These are phyloP conservation scores for Kazachstania bromeliacearum DNA, from an alignment of 805 yeast genomes.

Conservation along the genomic window DNA sequence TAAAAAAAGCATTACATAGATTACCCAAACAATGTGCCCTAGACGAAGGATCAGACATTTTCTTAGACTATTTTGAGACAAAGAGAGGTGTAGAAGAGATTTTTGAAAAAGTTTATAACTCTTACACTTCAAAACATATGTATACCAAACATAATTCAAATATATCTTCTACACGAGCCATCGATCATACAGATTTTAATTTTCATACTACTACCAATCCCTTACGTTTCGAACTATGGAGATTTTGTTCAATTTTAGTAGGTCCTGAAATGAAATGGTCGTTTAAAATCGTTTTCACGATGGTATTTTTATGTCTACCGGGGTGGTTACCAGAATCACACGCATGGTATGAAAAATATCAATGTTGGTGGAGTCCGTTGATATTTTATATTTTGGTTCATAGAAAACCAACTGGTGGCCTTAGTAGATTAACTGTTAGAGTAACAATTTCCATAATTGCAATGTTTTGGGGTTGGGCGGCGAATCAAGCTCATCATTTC, in stretches of 20 bases:
- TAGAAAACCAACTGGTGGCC: constrained; percentile 33
- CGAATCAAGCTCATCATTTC: constrained; percentile 32
- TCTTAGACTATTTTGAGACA: constrained; percentile 35
- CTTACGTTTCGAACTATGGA: constrained; percentile 35
- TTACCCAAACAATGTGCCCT: constrained; percentile 35
- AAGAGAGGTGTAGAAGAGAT: constrained; percentile 38
- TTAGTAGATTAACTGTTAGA: constrained; percentile 30
- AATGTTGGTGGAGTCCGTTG: constrained; percentile 38
- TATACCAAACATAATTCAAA: constrained; percentile 8
- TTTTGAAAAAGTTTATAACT: constrained; percentile 35
- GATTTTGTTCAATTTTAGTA: constrained; percentile 24
- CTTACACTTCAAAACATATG: constrained; percentile 35
- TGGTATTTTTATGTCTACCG: constrained; percentile 35
- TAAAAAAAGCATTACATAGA: constrained; percentile 33
- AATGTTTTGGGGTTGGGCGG: constrained; percentile 41
- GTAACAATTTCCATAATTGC: constrained; percentile 32
- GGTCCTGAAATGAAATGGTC: constrained; percentile 38
- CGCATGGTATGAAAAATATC: constrained; percentile 35
- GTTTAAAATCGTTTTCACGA: constrained; percentile 31
- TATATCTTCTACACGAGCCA: constrained; percentile 26
- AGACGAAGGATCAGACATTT: constrained; percentile 41
- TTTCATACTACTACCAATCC: constrained; percentile 31
- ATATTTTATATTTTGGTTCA: constrained; percentile 32
- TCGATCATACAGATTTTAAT: constrained; percentile 35
- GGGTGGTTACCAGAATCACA: constrained; percentile 34